Conservation (phyloP, 768 basidiomycete species). For the Rhizopogon vinicolor region DNA sequence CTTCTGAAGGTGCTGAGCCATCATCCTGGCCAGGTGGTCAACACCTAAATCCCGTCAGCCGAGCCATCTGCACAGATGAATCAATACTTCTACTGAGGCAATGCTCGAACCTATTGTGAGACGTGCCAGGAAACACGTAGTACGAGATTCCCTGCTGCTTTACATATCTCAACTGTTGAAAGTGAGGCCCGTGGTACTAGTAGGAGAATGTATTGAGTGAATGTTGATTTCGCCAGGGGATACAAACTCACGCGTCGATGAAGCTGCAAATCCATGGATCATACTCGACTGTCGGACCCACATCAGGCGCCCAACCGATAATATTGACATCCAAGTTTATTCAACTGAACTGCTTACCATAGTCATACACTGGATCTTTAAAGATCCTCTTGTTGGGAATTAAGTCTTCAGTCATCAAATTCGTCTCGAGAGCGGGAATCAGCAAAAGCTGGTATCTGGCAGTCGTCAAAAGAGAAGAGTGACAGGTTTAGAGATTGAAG, state of each 20-base stretch:
- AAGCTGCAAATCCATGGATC: slow-evolving; percentile 38
- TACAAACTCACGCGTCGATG: slow-evolving; percentile 58
- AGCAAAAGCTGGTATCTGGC: neutral
- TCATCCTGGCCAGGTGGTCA: slow-evolving; percentile 62
- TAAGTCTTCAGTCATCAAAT: neutral
- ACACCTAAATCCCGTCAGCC: slow-evolving; percentile 47
- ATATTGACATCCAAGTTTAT: neutral
- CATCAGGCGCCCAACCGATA: neutral
- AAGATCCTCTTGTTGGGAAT: slow-evolving; percentile 18
- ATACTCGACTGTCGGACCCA: slow-evolving; percentile 17
- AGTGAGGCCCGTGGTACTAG: slow-evolving; percentile 58
- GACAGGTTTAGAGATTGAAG: too few species aligned
- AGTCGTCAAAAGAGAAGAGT: too few species aligned
- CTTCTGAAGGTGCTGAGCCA: slow-evolving; percentile 51
- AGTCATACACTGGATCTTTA: slow-evolving; percentile 39
- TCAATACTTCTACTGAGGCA: slow-evolving; percentile 52
- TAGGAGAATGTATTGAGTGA: neutral
- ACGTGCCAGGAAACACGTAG: slow-evolving; percentile 72
- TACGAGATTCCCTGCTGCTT: slow-evolving; percentile 79
- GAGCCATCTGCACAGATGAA: neutral
- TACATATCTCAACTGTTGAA: slow-evolving; percentile 71
- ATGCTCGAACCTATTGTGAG: slow-evolving; percentile 83
- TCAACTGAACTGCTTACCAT: slow-evolving; percentile 23
- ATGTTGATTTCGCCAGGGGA: neutral
- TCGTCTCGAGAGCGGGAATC: neutral